Evolutionary conservation across 768 basidiomycete genomes (phyloP), one percentile per base, ranked within the genome.

Genomic region (Pisolithus sp.): DNA sequence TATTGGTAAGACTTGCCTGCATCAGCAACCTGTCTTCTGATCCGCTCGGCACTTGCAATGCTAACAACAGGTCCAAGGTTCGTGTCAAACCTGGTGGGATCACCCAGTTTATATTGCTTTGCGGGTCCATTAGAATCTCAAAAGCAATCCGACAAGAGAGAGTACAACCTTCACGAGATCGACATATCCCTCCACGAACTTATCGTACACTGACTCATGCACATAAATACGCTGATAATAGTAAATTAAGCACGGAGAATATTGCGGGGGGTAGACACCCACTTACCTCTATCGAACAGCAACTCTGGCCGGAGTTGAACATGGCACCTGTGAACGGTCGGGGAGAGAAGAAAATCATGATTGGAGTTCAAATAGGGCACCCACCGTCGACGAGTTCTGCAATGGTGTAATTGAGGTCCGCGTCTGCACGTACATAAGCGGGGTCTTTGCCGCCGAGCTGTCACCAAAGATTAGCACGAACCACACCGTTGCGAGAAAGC

Each of bases 291-390:
- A 98, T 74, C 0, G 88, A 83, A 63, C 95, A 97, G 68, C 95
- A 98, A 57, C 92, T 94, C 70, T 99, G 96, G 2, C 96, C 96
- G 15, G 94, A 93, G 69, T 98, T 98, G 76, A 93, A 99, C 71
- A 94, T 85, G 4, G 92, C 86, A 36, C 92, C 89, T 92, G 43
- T 10, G 17, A 59, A 1, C 38, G 20, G 34, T 40, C 23, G 1
- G 7, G 12, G 10, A 53, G 4, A 50, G 37, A 30, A 45, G 41
- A 38, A 4, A 2, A 8, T 40, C 28, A 41, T 42, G 28, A 18
- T 17, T n/a, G 34, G n/a, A 2, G 9, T 24, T 20, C 48, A 17
- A 36, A 5, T 34, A 7, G 24, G 21, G 20, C 15, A 58, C 74
- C 46, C 51, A 86, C 93, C 95, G 68, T 99, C 96, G 2, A 93